Evolutionary conservation across 768 basidiomycete genomes (phyloP).

Genomic region (Cyathus striatus): DNA sequence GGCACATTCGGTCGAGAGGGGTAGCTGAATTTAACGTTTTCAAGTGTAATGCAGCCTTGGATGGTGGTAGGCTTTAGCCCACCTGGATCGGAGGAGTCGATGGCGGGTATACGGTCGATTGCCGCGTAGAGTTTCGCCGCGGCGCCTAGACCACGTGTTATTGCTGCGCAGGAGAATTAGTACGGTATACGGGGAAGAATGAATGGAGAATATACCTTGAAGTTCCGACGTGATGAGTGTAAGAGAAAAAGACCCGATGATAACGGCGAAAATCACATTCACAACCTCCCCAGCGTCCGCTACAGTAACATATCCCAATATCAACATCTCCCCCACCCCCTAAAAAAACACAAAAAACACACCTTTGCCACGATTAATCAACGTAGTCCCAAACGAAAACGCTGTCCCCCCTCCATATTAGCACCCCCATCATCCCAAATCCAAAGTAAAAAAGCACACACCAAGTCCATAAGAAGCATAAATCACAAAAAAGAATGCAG

Average conservation of each 20-base stretch:
- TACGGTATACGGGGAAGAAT: conserved; percentile 4
- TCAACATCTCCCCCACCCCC: too few species aligned
- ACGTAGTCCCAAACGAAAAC: conserved; percentile 85
- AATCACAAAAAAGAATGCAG: conserved; percentile 80
- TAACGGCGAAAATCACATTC: conserved; percentile 78
- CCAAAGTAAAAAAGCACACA: conserved; percentile 18
- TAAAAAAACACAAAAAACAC: too few species aligned
- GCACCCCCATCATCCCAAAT: not conserved
- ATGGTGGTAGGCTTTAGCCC: conserved; percentile 69
- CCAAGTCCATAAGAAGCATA: conserved; percentile 70
- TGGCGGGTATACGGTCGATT: conserved; percentile 82
- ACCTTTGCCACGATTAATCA: conserved; percentile 59
- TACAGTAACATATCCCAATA: too few species aligned
- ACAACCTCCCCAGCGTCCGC: conserved; percentile 68
- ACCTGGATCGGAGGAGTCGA: conserved; percentile 68
- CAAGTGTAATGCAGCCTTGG: conserved; percentile 64
- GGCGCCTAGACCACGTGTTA: conserved; percentile 78
- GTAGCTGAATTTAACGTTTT: conserved; percentile 78
- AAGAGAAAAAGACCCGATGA: conserved; percentile 90
- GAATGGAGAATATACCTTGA: conserved; percentile 45
- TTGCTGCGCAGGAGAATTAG: conserved; percentile 33
- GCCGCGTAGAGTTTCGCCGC: conserved; percentile 85
- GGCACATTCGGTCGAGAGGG: conserved; percentile 76
- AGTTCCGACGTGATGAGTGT: conserved; percentile 83
- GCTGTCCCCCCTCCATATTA: too few species aligned